Percentiles rank a stretch among this genome's conserved stretches.
phyloP scores from a whole-genome alignment of 176 grass and related monocot genomes.

The sorghum (Sorghum bicolor) region Sorghum_bicolor_NCBIv3 NC_012870.2:3402001-3402500 shows the following conservation, averaged over 20 bases:
- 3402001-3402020: slow-evolving; percentile 86
- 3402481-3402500: slow-evolving; percentile 45
- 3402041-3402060: slow-evolving; percentile 79
- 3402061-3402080: slow-evolving; percentile 80
- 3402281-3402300: slow-evolving; percentile 92
- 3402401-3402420: slow-evolving; percentile 47
- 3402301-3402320: slow-evolving; percentile 94
- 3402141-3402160: slow-evolving; percentile 75
- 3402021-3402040: slow-evolving; percentile 80
- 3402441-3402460: slow-evolving; percentile 94
- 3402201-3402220: slow-evolving; percentile 98
- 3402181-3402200: slow-evolving; percentile 88
- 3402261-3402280: slow-evolving; percentile 93
- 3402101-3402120: slow-evolving; percentile 73
- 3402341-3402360: slow-evolving; percentile 53
- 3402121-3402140: slow-evolving; percentile 94
- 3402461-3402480: slow-evolving; percentile 73
- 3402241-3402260: slow-evolving; percentile 77
- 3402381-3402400: slow-evolving; percentile 93
- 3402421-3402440: slow-evolving; percentile 74
- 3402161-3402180: slow-evolving; percentile 90
- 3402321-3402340: slow-evolving; percentile 93
- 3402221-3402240: slow-evolving; percentile 83
- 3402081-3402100: slow-evolving; percentile 95
- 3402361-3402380: slow-evolving; percentile 93